These are phyloP conservation scores for Tuctoria greenei DNA, from an alignment of 176 grass and related monocot genomes.

Conservation along the genomic window DNA sequence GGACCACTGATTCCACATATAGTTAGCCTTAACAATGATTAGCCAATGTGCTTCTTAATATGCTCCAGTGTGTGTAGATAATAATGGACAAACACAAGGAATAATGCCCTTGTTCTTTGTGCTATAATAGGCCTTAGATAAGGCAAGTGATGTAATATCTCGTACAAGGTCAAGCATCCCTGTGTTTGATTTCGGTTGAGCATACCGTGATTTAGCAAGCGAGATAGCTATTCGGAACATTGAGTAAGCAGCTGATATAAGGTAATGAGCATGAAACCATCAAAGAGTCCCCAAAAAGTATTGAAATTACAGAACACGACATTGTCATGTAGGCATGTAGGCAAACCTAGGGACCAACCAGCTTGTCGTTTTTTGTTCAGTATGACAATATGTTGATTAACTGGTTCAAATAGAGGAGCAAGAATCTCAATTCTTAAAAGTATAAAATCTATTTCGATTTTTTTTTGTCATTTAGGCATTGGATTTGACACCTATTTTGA, in stretches of 20 bases:
- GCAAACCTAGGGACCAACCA: not conserved
- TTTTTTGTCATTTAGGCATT: not conserved
- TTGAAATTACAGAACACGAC: not conserved
- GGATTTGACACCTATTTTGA: not conserved
- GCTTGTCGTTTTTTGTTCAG: not conserved
- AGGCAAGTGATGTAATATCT: not conserved
- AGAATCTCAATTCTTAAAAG: not conserved
- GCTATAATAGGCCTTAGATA: not conserved
- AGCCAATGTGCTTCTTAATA: not conserved
- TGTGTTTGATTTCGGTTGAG: not conserved
- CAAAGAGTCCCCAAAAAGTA: not conserved
- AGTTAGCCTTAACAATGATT: not conserved
- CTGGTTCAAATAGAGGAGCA: not conserved
- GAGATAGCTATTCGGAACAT: not conserved
- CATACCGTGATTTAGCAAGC: not conserved
- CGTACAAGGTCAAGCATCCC: not conserved
- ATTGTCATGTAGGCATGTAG: not conserved
- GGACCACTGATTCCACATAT: conserved; percentile 1
- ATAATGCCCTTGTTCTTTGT: not conserved
- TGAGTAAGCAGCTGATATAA: not conserved
- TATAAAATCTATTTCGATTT: not conserved
- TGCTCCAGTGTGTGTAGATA: conserved; percentile 6
- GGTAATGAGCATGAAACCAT: not conserved
- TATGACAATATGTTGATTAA: not conserved
- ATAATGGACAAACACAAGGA: not conserved